Conservation (phyloP, 169 alveolate species). For the Eimeria necatrix region DNA sequence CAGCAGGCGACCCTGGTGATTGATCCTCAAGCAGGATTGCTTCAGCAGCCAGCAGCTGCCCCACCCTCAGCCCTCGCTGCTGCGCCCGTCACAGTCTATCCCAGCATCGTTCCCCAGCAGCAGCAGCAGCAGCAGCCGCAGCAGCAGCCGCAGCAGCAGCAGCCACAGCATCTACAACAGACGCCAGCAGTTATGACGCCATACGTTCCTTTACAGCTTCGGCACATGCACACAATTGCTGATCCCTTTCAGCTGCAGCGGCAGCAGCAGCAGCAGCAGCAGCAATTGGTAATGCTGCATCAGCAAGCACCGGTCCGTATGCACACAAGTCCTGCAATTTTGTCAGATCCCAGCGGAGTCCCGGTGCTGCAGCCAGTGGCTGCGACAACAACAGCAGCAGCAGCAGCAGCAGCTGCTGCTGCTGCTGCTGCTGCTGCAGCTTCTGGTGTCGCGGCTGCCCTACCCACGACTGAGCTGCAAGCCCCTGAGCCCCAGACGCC, state of each 20-base stretch:
- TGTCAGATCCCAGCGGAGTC: not conserved
- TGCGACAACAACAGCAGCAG: slow-evolving; percentile 10
- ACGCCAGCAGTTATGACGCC: not conserved
- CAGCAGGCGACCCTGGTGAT: slow-evolving; percentile 31
- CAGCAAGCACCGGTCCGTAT: slow-evolving; percentile 19
- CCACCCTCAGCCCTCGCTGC: not conserved
- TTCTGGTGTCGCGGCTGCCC: slow-evolving; percentile 31
- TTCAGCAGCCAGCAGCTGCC: slow-evolving; percentile 15
- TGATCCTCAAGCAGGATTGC: not conserved
- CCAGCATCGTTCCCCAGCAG: not conserved
- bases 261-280: slow-evolving; percentile 50
- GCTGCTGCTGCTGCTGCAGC: slow-evolving; percentile 10
- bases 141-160: slow-evolving; percentile 48
- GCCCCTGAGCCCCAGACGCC: not conserved
- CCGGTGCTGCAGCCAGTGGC: slow-evolving; percentile 13
- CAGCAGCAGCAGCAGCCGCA: not conserved
- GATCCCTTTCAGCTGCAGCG: slow-evolving; percentile 51
- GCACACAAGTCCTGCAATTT: slow-evolving; percentile 40
- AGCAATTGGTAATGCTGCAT: slow-evolving; percentile 10
- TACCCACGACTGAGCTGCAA: not conserved
- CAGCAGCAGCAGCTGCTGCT: slow-evolving; percentile 48
- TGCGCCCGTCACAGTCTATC: not conserved
- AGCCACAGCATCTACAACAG: slow-evolving; percentile 42
- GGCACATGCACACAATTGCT: slow-evolving; percentile 42
- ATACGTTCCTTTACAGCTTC: not conserved